phyloP scores from a whole-genome alignment of 495 filamentous ascomycete genomes.

The Aspergillus panamensis region DNA sequence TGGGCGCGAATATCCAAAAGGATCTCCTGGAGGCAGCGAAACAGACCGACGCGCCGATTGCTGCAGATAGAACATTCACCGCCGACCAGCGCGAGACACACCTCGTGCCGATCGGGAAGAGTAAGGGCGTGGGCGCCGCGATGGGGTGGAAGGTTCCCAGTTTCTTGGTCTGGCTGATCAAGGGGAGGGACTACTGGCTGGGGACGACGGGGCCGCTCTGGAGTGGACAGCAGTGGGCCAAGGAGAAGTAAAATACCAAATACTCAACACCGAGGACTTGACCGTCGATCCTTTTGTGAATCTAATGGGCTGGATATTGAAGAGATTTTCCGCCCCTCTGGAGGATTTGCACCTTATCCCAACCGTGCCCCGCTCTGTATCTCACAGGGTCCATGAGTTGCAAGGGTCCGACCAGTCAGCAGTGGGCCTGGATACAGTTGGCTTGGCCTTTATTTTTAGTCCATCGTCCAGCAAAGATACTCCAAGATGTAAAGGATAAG shows the following conservation, averaged over 20 bases:
- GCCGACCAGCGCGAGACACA: conserved; percentile 48
- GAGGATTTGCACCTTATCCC: too few species aligned
- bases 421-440: too few species aligned
- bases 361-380: too few species aligned
- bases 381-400: too few species aligned
- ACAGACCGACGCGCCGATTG: not conserved
- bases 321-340: too few species aligned
- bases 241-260: conserved; percentile 31
- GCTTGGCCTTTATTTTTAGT: too few species aligned
- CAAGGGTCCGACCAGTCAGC: too few species aligned
- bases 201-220: conserved; percentile 46
- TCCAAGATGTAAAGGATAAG: too few species aligned
- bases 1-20: conserved; percentile 44
- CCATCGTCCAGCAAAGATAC: too few species aligned
- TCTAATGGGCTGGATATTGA: not conserved
- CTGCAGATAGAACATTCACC: conserved; percentile 24
- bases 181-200: conserved; percentile 60
- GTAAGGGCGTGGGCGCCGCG: conserved; percentile 53
- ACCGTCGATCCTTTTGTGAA: not conserved
- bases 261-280: not conserved
- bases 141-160: conserved; percentile 53
- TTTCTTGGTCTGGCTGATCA: conserved; percentile 56
- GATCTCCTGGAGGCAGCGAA: conserved; percentile 29
- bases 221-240: conserved; percentile 53
- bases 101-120: conserved; percentile 52